Conservation (phyloP, 257 asterid genomes). For the Solanum chiquidenum region DNA sequence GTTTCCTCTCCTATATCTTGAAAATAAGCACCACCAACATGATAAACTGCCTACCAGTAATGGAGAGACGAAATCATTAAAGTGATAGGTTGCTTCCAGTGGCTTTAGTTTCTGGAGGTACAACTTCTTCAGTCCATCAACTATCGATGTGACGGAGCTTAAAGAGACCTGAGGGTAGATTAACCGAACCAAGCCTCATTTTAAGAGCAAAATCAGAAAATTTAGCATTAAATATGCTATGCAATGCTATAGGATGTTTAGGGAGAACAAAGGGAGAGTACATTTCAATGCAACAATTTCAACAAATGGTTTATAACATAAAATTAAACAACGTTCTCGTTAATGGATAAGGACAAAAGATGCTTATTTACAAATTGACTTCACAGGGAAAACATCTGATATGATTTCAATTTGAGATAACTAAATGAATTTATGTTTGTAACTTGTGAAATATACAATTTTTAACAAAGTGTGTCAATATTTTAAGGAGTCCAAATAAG, state of each 20-base stretch:
- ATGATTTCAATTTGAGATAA: neutral
- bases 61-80: constrained; percentile 89
- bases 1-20: neutral
- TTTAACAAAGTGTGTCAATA: neutral
- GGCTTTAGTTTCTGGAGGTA: constrained; percentile 89
- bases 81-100: constrained; percentile 65
- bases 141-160: constrained; percentile 74
- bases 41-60: constrained; percentile 39
- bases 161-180: constrained; percentile 48
- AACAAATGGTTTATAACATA: neutral
- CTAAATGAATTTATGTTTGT: neutral
- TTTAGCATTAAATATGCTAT: neutral
- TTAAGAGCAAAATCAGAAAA: neutral
- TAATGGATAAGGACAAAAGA: neutral
- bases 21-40: neutral
- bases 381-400: neutral
- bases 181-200: neutral
- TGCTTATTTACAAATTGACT: neutral
- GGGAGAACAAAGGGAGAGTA: neutral
- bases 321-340: neutral
- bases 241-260: neutral
- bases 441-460: neutral
- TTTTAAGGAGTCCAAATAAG: neutral
- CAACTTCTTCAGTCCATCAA: constrained; percentile 90
- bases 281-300: neutral